These are phyloP conservation scores for Arctium minus DNA, from an alignment of 129 eudicot genomes.

Conservation along the genomic window DNA sequence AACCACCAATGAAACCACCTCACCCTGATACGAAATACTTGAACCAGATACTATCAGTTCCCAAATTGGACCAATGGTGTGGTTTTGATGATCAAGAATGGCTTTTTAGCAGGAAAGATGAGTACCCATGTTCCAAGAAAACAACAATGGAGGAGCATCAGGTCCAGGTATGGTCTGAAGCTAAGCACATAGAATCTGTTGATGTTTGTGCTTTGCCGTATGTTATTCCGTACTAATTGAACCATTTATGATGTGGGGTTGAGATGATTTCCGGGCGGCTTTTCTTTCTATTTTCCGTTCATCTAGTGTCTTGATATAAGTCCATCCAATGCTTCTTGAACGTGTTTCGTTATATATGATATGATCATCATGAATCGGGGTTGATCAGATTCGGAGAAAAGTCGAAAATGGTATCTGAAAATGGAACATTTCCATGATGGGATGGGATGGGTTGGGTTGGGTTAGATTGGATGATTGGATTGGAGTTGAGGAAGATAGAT, in stretches of 20 bases:
- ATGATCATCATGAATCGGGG: neutral
- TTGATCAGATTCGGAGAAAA: neutral
- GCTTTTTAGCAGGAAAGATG: conserved; percentile 43
- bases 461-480: neutral
- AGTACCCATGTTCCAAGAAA: conserved; percentile 19
- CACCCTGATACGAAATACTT: conserved; percentile 76
- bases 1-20: conserved; percentile 38
- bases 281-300: conserved; percentile 15
- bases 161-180: conserved; percentile 74
- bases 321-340: neutral
- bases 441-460: neutral
- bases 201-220: conserved; percentile 76
- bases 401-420: neutral
- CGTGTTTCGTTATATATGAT: neutral
- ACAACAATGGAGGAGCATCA: conserved; percentile 21
- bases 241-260: conserved; percentile 15
- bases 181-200: conserved; percentile 63
- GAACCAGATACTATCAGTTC: conserved; percentile 45
- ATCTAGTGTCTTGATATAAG: neutral
- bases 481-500: neutral
- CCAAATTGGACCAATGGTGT: conserved; percentile 42
- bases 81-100: conserved; percentile 63
- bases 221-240: conserved; percentile 70
- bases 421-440: conserved; percentile 19
- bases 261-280: conserved; percentile 5